phyloP scores from a whole-genome alignment of 108 stramenopile genomes.

The Craspedostauros australis region DNA sequence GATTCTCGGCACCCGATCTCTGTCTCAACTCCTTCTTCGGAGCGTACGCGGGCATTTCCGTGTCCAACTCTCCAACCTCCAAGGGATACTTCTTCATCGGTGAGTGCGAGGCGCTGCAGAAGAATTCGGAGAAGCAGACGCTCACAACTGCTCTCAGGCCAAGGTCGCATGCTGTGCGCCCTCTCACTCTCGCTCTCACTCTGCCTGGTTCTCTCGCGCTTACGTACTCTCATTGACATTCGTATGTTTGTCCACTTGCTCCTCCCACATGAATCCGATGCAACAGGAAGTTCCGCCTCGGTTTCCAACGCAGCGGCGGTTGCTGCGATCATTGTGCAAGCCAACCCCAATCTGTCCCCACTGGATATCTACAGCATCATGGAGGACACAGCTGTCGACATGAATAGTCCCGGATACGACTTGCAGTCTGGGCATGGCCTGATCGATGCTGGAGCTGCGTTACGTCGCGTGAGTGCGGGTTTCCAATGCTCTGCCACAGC shows the following conservation, averaged over 20 bases:
- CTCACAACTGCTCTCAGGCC: no score
- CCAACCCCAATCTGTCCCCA: slow-evolving; percentile 10
- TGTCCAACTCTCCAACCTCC: not conserved
- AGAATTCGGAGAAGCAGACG: no score
- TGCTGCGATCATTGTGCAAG: slow-evolving; percentile 13
- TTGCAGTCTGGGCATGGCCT: slow-evolving; percentile 1
- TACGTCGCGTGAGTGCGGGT: no score
- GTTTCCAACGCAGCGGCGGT: slow-evolving; percentile 21
- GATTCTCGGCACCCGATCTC: slow-evolving; percentile 9
- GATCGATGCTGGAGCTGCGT: slow-evolving; percentile 6
- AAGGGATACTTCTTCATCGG: no score
- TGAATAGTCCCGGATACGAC: slow-evolving; percentile 12
- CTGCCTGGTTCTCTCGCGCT: not conserved
- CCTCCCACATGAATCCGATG: no score
- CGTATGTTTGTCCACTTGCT: not conserved
- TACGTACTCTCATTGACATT: not conserved
- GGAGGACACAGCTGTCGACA: slow-evolving; percentile 25
- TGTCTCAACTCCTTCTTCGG: slow-evolving; percentile 21
- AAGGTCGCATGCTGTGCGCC: no score
- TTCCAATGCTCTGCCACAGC: no score
- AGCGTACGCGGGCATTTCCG: not conserved
- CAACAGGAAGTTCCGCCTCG: slow-evolving; percentile 14
- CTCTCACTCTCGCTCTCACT: no score
- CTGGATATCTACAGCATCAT: slow-evolving; percentile 14
- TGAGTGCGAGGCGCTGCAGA: no score